Evolutionary conservation across 176 grass and related monocot genomes (phyloP).

Genomic region (Neostapfia colusana): DNA sequence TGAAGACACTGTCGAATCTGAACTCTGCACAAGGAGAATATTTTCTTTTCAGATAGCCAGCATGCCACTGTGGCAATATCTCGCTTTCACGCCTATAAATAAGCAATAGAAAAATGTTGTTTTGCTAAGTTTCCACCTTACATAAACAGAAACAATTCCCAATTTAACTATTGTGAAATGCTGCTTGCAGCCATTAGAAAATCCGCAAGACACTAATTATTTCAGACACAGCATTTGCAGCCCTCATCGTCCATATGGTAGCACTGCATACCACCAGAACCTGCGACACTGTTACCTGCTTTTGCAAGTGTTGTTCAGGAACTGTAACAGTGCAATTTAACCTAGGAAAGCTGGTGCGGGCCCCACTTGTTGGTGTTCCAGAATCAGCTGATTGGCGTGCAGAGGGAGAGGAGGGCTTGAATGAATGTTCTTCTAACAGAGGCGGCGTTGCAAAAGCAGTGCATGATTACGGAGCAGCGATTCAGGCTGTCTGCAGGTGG

Average conservation of each 20-base stretch:
- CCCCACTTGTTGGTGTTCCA: constrained; percentile 25
- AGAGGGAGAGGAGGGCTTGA: constrained; percentile 20
- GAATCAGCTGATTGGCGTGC: constrained; percentile 45
- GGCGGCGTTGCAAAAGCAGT: constrained; percentile 35
- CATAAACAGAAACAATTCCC: neutral
- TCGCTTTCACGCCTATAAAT: neutral
- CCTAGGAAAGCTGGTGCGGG: constrained; percentile 32
- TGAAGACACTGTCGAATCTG: constrained; percentile 45
- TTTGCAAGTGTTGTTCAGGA: constrained; percentile 13
- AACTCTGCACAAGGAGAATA: constrained; percentile 9
- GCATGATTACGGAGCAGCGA: constrained; percentile 45
- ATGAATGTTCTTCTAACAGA: constrained; percentile 33
- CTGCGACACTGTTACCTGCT: neutral
- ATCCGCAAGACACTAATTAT: neutral
- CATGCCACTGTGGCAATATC: constrained; percentile 2
- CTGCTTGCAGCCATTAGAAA: neutral
- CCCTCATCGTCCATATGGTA: constrained; percentile 2
- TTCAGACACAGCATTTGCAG: neutral
- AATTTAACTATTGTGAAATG: neutral
- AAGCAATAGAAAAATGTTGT: neutral
- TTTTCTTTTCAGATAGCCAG: constrained; percentile 26
- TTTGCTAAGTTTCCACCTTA: neutral
- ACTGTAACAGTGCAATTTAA: constrained; percentile 42
- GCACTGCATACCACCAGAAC: constrained; percentile 17
- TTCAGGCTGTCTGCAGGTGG: constrained; percentile 40